Conservation (phyloP, 306 rosid genomes). For the Lagenaria siceraria region DNA sequence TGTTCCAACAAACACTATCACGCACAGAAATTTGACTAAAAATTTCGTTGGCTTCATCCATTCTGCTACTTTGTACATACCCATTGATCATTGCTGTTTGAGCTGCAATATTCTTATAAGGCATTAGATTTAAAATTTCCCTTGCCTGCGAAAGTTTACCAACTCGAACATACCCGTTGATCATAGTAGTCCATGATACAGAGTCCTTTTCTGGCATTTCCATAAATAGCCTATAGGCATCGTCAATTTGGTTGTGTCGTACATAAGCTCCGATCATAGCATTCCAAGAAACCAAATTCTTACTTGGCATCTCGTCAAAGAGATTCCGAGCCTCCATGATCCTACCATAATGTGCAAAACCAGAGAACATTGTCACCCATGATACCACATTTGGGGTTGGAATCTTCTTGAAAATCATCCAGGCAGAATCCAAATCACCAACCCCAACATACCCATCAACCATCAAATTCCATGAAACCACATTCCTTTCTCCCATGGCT, state of each 20-base stretch:
- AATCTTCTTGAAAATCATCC: constrained; percentile 44
- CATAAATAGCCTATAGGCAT: constrained; percentile 44
- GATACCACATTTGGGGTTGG: constrained; percentile 47
- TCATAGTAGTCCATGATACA: constrained; percentile 79
- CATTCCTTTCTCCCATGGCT: constrained; percentile 48
- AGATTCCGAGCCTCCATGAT: constrained; percentile 44
- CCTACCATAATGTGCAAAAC: constrained; percentile 48
- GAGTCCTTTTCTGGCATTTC: constrained; percentile 54
- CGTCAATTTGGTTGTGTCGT: constrained; percentile 41
- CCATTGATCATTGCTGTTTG: constrained; percentile 76
- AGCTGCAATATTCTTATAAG: constrained; percentile 55
- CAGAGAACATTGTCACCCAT: constrained; percentile 62
- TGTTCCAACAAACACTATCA: constrained; percentile 71
- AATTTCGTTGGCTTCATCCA: constrained; percentile 53
- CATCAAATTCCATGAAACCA: constrained; percentile 71
- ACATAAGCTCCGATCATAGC: constrained; percentile 77
- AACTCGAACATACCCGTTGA: constrained; percentile 46
- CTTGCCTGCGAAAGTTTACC: constrained; percentile 62
- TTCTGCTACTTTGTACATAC: constrained; percentile 36
- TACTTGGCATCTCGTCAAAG: constrained; percentile 51
- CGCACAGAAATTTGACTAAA: constrained; percentile 31
- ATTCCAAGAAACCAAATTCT: constrained; percentile 78
- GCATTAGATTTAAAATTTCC: constrained; percentile 44
- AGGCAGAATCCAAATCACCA: constrained; percentile 60
- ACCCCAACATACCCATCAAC: constrained; percentile 49